Evolutionary conservation across 2,329 filamentous ascomycete species (phyloP), one percentile per base, ranked within the genome.

Genomic region (Fusarium nisikadoi): DNA sequence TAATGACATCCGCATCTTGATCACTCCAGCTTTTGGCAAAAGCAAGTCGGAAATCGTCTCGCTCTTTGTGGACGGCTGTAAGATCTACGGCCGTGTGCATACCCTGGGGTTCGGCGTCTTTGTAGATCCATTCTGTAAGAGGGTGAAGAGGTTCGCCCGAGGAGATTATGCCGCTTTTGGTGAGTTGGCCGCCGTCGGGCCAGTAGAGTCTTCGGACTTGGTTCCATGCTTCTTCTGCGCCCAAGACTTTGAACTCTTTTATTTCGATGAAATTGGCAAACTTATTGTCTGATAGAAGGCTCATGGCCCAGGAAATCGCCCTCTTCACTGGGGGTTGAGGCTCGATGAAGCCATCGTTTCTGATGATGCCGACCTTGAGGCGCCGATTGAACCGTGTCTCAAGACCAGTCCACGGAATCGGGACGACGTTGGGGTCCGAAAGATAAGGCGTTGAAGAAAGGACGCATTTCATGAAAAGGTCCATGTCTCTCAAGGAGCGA

Each of bases 131-230:
- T 61, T 84, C 73, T 12, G 81, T 86, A 4, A 87, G 77, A 0
- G 82, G 77, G 16, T 82, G 81, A n/a, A 82, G 70, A 0, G 86
- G 85, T 69, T 88, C 86, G 13, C 82, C 83, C 0, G 82, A 78
- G 14, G 77, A 70, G 1, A 70, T 68, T 35, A 87, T 77, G 23
- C 79, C 72, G 5, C 75, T 76, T 43, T 56, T 76, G 29, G 56
- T 78, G 79, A 54, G 80, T 70, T 36, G 68, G 60, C 43, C 84
- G 19, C 82, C 83, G 31, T 86, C 84, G 0, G 86, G 85, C 76
- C 83, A 87, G 78, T 87, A 87, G 17, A 85, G 81, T 7, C 68
- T 69, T 52, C 79, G 69, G 70, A 85, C 82, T 72, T 72, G 78
- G 1, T 43, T 38, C 67, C 75, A 79, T 0, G 78, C 79, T 23